These are phyloP conservation scores for Pseudogymnoascus sp. DNA, from an alignment of 2,329 filamentous ascomycete species.

Conservation along the genomic window DNA sequence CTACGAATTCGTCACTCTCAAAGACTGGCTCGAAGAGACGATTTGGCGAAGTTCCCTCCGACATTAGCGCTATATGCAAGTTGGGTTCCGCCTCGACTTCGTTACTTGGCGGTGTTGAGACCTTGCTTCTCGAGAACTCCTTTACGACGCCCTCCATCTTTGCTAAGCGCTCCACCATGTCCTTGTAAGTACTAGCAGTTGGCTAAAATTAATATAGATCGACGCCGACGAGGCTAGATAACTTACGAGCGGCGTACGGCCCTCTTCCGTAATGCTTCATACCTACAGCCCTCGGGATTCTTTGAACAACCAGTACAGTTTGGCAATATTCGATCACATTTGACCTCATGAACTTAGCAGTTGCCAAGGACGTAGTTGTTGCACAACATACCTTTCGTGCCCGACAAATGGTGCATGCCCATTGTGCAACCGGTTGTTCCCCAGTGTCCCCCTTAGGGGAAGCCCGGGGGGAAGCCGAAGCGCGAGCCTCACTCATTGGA, in stretches of 20 bases:
- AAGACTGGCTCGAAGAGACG: not conserved
- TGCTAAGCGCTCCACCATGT: conserved; percentile 16
- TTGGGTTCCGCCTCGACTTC: not conserved
- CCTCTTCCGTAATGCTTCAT: not conserved
- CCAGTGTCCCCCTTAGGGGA: not conserved
- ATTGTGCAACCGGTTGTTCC: not conserved
- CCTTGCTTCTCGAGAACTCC: not conserved
- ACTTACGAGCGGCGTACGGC: not conserved
- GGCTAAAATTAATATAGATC: not conserved
- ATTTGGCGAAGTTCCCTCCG: not conserved
- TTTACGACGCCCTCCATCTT: conserved; percentile 16
- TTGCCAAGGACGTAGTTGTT: not conserved
- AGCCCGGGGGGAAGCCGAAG: not conserved
- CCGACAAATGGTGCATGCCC: not conserved
- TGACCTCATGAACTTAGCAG: not conserved
- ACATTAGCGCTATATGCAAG: not conserved
- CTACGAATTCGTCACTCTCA: not conserved
- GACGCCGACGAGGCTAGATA: not conserved
- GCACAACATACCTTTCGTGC: not conserved
- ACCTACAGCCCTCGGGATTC: not conserved
- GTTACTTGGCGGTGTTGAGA: not conserved
- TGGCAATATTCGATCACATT: not conserved
- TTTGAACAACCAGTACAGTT: not conserved
- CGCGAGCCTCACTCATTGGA: not conserved
- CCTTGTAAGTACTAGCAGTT: conserved; percentile 13